These are phyloP conservation scores for Alternaria arborescens DNA, from an alignment of 2,329 filamentous ascomycete genomes.

Conservation along the genomic window DNA sequence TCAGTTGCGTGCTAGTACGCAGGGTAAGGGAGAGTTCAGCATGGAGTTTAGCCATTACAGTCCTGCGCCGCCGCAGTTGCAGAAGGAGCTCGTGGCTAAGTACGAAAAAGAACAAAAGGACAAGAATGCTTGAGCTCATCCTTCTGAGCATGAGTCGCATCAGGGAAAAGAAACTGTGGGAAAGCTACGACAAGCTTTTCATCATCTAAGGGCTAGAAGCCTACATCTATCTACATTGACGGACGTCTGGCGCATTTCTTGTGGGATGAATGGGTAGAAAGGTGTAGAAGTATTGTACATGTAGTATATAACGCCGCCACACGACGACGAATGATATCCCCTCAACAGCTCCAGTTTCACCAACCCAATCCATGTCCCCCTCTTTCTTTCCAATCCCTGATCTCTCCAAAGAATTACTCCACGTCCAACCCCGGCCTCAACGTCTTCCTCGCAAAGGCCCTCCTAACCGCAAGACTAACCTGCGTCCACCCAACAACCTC, in stretches of 20 bases:
- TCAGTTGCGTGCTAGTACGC: conserved; percentile 88
- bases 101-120: conserved; percentile 73
- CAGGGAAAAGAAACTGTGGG: neutral
- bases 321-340: conserved; percentile 25
- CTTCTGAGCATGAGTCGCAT: conserved; percentile 26
- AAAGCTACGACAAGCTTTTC: neutral
- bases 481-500: conserved; percentile 71
- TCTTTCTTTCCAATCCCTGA: neutral
- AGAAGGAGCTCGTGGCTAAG: conserved; percentile 77
- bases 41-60: conserved; percentile 99
- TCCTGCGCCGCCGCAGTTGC: conserved; percentile 83
- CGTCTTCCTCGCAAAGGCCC: conserved; percentile 66
- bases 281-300: conserved; percentile 30
- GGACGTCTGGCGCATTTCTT: conserved; percentile 23
- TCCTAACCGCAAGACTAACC: conserved; percentile 70
- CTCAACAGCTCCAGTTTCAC: conserved; percentile 5
- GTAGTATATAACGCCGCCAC: conserved; percentile 16
- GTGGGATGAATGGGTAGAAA: neutral
- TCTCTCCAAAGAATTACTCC: conserved; percentile 23
- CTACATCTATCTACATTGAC: conserved; percentile 27
- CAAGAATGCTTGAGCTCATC: conserved; percentile 64
- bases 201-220: neutral
- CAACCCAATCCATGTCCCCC: neutral
- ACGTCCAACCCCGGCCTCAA: conserved; percentile 38
- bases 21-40: conserved; percentile 97